A percentile compares a stretch with the other conserved stretches of the same genome.
Evolutionary conservation across 345 rosid species (phyloP).

Genomic region (Murraya paniculata): DNA sequence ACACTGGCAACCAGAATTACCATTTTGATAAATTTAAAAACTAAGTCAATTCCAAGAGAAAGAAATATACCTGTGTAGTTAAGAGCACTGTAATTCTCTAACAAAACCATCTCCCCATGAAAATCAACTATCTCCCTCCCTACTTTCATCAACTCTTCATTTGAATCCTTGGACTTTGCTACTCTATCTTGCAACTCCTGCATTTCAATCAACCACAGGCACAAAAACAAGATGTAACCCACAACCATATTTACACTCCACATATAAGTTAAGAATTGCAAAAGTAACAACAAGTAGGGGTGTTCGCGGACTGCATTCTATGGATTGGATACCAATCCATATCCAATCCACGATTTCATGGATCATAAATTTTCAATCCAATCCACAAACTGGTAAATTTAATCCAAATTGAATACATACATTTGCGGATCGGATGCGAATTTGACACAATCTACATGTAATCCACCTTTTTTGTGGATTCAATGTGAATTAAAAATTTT

Average conservation of each 20-base stretch:
- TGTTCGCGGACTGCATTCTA: too few species aligned
- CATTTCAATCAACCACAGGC: constrained; percentile 4
- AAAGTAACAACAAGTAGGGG: not conserved
- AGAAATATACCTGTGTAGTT: constrained; percentile 50
- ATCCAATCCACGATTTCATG: too few species aligned
- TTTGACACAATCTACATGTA: too few species aligned
- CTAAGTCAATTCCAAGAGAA: not conserved
- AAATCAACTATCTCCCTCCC: constrained; percentile 56
- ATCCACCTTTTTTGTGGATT: too few species aligned
- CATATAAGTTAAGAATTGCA: not conserved
- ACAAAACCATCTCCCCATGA: constrained; percentile 66
- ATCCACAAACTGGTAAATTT: too few species aligned
- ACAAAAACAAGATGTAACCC: not conserved
- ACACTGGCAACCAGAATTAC: not conserved
- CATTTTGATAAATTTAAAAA: not conserved
- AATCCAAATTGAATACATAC: too few species aligned
- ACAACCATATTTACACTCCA: not conserved
- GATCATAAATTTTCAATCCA: too few species aligned
- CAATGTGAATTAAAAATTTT: too few species aligned
- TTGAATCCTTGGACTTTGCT: constrained; percentile 34
- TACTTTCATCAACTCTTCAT: constrained; percentile 39
- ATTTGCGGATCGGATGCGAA: too few species aligned
- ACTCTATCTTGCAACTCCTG: constrained; percentile 58
- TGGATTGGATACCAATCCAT: too few species aligned
- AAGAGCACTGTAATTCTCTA: constrained; percentile 57